phyloP scores from a whole-genome alignment of 306 rosid species.

The Alnus glutinosa region DNA sequence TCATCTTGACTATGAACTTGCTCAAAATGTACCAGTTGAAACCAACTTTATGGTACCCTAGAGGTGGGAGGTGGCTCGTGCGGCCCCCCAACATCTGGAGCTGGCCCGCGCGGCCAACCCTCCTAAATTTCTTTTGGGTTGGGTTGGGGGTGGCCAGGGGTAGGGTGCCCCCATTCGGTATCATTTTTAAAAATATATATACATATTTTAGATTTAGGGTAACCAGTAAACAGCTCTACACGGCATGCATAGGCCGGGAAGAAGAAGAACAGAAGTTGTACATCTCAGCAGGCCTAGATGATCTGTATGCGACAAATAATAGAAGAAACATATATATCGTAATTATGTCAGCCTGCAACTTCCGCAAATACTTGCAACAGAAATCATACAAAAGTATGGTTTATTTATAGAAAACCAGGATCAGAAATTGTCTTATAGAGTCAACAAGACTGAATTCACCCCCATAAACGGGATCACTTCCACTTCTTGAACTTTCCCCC shows the following conservation, averaged over 20 bases:
- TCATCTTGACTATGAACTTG: constrained; percentile 11
- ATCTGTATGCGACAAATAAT: not conserved
- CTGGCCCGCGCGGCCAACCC: too few relatives aligned
- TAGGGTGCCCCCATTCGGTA: too few relatives aligned
- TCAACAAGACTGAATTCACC: not conserved
- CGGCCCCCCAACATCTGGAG: too few relatives aligned
- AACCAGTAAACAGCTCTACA: not conserved
- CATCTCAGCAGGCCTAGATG: not conserved
- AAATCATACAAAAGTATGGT: not conserved
- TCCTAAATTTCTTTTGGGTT: too few relatives aligned
- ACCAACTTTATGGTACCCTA: not conserved
- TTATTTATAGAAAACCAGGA: constrained; percentile 28
- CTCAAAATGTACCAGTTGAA: constrained; percentile 19
- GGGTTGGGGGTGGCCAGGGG: too few relatives aligned
- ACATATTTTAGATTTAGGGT: not conserved
- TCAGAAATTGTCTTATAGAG: not conserved
- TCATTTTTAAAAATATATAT: too few relatives aligned
- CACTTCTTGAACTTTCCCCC: constrained; percentile 41
- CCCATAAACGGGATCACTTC: constrained; percentile 38
- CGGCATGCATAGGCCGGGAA: not conserved
- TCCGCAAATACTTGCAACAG: not conserved
- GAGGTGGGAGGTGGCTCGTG: too few relatives aligned
- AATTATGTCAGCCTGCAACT: not conserved
- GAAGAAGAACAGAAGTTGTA: not conserved
- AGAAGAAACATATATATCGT: not conserved